Conservation (phyloP, 306 rosid species). For the Prunus padus region DNA sequence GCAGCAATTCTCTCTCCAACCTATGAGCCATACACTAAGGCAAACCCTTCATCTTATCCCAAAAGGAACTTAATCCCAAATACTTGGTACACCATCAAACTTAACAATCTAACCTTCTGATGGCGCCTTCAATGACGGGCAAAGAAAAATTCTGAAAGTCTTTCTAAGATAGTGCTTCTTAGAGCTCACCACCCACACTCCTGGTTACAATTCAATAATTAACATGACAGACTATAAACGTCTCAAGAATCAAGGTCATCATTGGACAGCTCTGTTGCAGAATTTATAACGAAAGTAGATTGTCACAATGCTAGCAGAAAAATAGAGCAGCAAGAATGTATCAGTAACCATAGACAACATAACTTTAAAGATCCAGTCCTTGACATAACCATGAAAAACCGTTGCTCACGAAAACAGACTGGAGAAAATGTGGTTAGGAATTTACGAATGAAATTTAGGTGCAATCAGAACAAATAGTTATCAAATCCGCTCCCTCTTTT, state of each 20-base stretch:
- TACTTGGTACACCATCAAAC: too few relatives aligned
- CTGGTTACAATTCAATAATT: background rate
- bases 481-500: conserved; percentile 7
- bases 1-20: too few relatives aligned
- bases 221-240: too few relatives aligned
- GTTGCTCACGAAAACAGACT: background rate
- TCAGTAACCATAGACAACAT: background rate
- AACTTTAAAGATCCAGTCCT: background rate
- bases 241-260: background rate
- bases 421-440: background rate
- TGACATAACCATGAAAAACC: background rate
- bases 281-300: background rate
- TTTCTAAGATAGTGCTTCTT: background rate
- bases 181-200: background rate
- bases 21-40: too few relatives aligned
- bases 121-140: background rate
- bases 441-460: background rate
- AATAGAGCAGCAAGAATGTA: background rate
- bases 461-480: conserved; percentile 3
- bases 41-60: too few relatives aligned
- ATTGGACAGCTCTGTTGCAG: background rate
- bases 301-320: background rate
- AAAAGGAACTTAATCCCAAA: too few relatives aligned
- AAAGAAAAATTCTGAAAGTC: background rate
- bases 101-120: background rate